Conservation (phyloP, 495 filamentous ascomycete genomes). For the Aspergillus steynii region DNA sequence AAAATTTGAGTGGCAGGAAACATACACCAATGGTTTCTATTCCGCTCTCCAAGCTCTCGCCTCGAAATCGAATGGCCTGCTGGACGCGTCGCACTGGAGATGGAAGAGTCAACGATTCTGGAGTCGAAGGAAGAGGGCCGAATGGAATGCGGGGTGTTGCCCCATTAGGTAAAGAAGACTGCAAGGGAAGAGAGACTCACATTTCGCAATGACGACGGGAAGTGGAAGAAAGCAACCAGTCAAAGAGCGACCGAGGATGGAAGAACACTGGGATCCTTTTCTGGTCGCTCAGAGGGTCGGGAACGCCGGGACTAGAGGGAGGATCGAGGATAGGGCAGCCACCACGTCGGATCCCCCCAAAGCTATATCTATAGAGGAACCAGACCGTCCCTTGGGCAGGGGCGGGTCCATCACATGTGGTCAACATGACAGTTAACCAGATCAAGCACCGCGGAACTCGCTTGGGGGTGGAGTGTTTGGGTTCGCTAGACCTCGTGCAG, state of each 20-base stretch:
- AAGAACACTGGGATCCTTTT: neutral
- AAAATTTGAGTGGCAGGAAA: no score
- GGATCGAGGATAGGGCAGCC: neutral
- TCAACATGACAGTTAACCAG: neutral
- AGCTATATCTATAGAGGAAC: neutral
- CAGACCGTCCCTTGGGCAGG: neutral
- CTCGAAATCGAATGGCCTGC: no score
- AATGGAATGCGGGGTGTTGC: no score
- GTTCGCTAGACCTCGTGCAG: conserved; percentile 2
- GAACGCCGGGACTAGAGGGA: neutral
- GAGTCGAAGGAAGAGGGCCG: no score
- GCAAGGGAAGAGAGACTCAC: no score
- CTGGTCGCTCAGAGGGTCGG: neutral
- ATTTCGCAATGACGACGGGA: neutral
- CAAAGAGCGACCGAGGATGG: neutral
- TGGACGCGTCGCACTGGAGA: no score
- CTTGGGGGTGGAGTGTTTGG: conserved; percentile 14
- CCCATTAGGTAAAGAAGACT: no score
- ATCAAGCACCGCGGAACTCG: conserved; percentile 21
- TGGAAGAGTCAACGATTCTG: no score
- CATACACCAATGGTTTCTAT: no score
- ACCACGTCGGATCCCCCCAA: neutral
- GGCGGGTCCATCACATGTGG: conserved; percentile 20
- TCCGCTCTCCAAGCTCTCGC: no score
- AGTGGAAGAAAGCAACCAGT: neutral